These are phyloP conservation scores for Crassisporium funariophilum DNA, from an alignment of 768 basidiomycete genomes.

Conservation along the genomic window DNA sequence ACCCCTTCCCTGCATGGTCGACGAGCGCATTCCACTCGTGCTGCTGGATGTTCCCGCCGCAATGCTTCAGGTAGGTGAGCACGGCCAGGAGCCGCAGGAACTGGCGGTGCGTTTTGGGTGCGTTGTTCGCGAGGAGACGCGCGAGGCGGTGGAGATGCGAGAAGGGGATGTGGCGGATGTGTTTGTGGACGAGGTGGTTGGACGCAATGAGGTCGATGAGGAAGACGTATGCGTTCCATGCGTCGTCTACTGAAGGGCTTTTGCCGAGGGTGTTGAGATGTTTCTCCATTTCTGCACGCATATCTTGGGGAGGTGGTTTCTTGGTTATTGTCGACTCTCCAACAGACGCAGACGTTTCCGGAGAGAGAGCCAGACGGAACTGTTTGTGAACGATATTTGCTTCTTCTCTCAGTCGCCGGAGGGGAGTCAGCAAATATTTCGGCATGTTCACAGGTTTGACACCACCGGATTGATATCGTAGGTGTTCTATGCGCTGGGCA, in stretches of 20 bases:
- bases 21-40: slow-evolving; percentile 82
- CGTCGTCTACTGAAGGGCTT: slow-evolving; percentile 29
- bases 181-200: slow-evolving; percentile 18
- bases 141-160: slow-evolving; percentile 62
- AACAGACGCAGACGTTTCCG: too few relatives aligned
- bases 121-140: slow-evolving; percentile 55
- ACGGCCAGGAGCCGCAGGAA: slow-evolving; percentile 74
- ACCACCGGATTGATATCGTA: slow-evolving; percentile 22
- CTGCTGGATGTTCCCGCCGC: slow-evolving; percentile 55
- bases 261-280: slow-evolving; percentile 21
- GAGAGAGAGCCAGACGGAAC: too few relatives aligned
- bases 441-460: slow-evolving; percentile 19
- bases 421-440: slow-evolving; percentile 5
- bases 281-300: slow-evolving; percentile 8
- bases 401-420: neutral
- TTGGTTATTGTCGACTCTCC: too few relatives aligned
- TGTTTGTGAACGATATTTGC: neutral
- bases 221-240: slow-evolving; percentile 44
- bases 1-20: slow-evolving; percentile 65
- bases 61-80: slow-evolving; percentile 53
- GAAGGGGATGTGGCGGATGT: slow-evolving; percentile 34
- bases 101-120: slow-evolving; percentile 57
- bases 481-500: too few relatives aligned
- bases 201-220: slow-evolving; percentile 33
- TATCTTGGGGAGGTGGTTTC: slow-evolving; percentile 11